Percentiles rank a stretch among this genome's conserved stretches.
Evolutionary conservation across 2,329 filamentous ascomycete species (phyloP).

Genomic region (Colletotrichum godetiae): DNA sequence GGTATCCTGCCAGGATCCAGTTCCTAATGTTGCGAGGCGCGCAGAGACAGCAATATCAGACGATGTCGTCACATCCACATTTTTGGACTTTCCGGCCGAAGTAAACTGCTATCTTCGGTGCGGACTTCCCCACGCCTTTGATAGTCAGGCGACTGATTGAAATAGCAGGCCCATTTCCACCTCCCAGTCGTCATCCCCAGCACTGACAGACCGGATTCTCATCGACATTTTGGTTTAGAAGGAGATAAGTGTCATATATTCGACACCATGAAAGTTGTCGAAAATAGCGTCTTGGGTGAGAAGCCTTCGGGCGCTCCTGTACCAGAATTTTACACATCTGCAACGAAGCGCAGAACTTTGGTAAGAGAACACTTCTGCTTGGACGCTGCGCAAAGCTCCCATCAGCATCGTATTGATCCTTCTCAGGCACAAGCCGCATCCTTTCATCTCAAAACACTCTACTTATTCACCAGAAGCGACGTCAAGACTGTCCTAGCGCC

Average conservation of each 20-base stretch:
- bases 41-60: not conserved
- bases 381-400: no score
- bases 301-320: not conserved
- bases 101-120: not conserved
- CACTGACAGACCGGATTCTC: not conserved
- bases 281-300: not conserved
- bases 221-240: not conserved
- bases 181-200: not conserved
- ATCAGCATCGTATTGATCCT: not conserved
- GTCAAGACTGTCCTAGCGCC: conserved; percentile 47
- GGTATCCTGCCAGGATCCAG: not conserved
- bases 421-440: not conserved
- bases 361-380: not conserved
- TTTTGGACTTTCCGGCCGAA: not conserved
- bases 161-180: not conserved
- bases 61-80: not conserved
- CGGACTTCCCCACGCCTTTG: conserved; percentile 20
- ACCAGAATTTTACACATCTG: not conserved
- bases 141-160: not conserved
- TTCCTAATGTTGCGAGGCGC: not conserved
- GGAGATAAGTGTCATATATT: not conserved
- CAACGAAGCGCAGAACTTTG: not conserved
- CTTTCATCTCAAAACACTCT: conserved; percentile 39
- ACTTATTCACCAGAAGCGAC: conserved; percentile 46
- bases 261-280: not conserved